A percentile compares a stretch with the other conserved stretches of the same genome.
These are phyloP conservation scores for Beauveria sp. DNA, from an alignment of 2,329 filamentous ascomycete species.

Conservation along the genomic window DNA sequence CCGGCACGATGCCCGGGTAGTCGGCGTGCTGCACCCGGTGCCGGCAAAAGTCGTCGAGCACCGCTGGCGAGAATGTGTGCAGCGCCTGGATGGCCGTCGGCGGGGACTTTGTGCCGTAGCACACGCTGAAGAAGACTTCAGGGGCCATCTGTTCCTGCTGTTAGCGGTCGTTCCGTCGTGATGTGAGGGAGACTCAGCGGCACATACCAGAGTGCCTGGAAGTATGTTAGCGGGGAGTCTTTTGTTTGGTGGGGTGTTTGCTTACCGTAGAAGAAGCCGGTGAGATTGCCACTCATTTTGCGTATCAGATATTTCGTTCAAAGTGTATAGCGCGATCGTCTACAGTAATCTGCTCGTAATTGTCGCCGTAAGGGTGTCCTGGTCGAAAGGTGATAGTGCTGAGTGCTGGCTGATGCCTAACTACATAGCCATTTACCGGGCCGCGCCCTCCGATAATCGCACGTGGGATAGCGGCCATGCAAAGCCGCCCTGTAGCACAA, in stretches of 20 bases:
- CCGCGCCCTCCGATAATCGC: slow-evolving; percentile 4
- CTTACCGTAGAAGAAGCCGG: slow-evolving; percentile 52
- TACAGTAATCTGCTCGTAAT: background rate
- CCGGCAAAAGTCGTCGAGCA: slow-evolving; percentile 67
- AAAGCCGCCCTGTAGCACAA: background rate
- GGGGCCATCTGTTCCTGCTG: slow-evolving; percentile 58
- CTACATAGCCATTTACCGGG: background rate
- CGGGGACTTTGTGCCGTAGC: slow-evolving; percentile 52
- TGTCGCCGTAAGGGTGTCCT: background rate
- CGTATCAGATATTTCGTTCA: too few species aligned
- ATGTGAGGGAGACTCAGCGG: background rate
- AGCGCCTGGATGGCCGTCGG: slow-evolving; percentile 45
- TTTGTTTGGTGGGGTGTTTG: background rate
- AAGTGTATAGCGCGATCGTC: background rate
- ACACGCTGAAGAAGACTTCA: slow-evolving; percentile 77
- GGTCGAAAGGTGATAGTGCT: background rate
- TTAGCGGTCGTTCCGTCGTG: background rate
- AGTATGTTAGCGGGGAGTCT: slow-evolving; percentile 2
- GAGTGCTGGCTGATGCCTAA: background rate
- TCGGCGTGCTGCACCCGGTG: slow-evolving; percentile 60
- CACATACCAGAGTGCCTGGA: slow-evolving; percentile 28
- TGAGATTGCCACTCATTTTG: slow-evolving; percentile 34
- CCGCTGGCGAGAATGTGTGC: slow-evolving; percentile 60
- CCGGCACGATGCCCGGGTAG: slow-evolving; percentile 70
- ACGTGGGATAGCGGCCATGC: background rate